These are phyloP conservation scores for Botrytis hyacinthi DNA, from an alignment of 2,329 filamentous ascomycete genomes.

Conservation along the genomic window DNA sequence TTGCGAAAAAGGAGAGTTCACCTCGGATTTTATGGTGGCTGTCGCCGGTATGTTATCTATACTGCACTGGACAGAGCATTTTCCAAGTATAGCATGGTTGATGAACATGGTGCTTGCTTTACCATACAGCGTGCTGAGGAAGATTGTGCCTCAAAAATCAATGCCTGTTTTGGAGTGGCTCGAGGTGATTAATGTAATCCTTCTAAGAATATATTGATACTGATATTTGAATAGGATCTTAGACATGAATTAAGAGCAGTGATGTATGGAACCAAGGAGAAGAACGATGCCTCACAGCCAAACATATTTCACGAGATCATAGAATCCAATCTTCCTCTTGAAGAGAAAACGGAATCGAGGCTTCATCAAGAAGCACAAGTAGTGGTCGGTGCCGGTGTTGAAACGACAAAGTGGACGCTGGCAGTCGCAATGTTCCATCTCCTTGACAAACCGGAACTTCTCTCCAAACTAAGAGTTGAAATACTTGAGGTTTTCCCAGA, in stretches of 20 bases:
- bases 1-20: slow-evolving; percentile 6
- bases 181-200: background rate
- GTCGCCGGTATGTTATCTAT: background rate
- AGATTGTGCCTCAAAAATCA: background rate
- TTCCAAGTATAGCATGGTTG: slow-evolving; percentile 3
- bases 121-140: slow-evolving; percentile 2
- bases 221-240: background rate
- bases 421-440: slow-evolving; percentile 41
- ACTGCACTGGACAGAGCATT: slow-evolving; percentile 8
- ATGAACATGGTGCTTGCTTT: slow-evolving; percentile 8
- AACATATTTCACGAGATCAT: slow-evolving; percentile 34
- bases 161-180: slow-evolving; percentile 8
- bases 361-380: slow-evolving; percentile 39
- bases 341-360: slow-evolving; percentile 39
- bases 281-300: slow-evolving; percentile 21
- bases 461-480: slow-evolving; percentile 40
- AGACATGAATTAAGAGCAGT: slow-evolving; percentile 8
- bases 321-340: slow-evolving; percentile 35
- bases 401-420: slow-evolving; percentile 41
- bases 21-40: slow-evolving; percentile 7
- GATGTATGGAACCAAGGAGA: slow-evolving; percentile 8
- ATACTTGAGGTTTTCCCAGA: slow-evolving; percentile 29
- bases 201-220: background rate
- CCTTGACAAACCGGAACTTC: slow-evolving; percentile 38
- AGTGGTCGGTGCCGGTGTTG: slow-evolving; percentile 40